Base-by-base conservation (phyloP, 768 basidiomycete genomes). In the Termitomyces sp. region DNA sequence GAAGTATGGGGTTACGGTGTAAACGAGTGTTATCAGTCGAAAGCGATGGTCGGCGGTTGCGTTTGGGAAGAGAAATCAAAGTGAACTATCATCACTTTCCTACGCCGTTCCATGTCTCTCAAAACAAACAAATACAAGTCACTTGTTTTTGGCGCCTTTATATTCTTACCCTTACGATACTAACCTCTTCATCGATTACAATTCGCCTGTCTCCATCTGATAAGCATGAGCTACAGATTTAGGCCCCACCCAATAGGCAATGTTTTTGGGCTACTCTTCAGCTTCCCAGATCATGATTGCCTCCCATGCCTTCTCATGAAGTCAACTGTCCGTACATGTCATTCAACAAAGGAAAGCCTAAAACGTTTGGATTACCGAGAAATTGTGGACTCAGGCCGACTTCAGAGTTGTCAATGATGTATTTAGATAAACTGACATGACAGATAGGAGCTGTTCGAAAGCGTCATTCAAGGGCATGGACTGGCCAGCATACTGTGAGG, bases 1-100 rank as follows among this genome's bases (percentile, higher is more conserved):
- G 34, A 46, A 58, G 55, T 62, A 57, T 43, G 55, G 52, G 58
- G 40, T 55, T 60, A 46, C 50, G 55, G 55, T 37, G 52, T 52
- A 64, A 64, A 64, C 27, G 63, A 64, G 58, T 54, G 63, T 60
- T 62, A 56, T 58, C 58, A 45, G 57, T 56, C 51, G 27, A 50
- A 52, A 59, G 39, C 40, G 23, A 53, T 54, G 54, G 55, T 52
- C 43, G 58, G 43, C 42, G 25, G 44, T 44, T 32, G 9, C 11
- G 27, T 47, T 52, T 56, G 54, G 6, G 43, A 45, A 55, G 47
- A 43, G 48, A 47, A 50, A 25, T 43, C 19, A 43, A 43, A 5
- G 42, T 41, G 28, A 59, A 56, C 39, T 34, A 34, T 14, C 34
- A 52, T 52, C 49, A 46, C 30, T 57, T 59, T 54, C 55, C 59